Conservation (phyloP, 2,329 filamentous ascomycete genomes). For the Stemphylium lycopersici region DNA sequence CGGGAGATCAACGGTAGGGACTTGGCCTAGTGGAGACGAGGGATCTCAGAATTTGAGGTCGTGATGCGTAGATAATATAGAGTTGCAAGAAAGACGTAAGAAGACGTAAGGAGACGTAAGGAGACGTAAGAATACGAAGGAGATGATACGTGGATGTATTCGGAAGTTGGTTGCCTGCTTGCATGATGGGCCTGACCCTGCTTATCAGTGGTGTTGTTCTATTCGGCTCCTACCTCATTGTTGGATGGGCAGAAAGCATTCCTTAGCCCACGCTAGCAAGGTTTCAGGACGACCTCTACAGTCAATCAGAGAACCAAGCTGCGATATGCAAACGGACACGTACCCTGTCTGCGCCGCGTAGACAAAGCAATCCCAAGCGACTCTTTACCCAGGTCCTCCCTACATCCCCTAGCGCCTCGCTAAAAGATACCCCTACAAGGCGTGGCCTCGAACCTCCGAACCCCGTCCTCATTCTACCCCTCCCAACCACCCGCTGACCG, state of each 20-base stretch:
- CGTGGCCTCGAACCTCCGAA: background rate
- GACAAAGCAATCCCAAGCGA: background rate
- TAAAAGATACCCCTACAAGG: background rate
- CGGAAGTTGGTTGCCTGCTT: background rate
- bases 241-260: no score
- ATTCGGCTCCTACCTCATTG: no score
- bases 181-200: background rate
- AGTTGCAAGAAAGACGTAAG: background rate
- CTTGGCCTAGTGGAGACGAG: background rate
- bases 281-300: no score
- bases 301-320: no score
- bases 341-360: background rate
- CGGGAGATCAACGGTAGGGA: constrained; percentile 8
- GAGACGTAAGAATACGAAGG: background rate
- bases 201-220: no score
- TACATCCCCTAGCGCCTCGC: background rate
- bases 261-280: no score
- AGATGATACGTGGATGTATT: background rate
- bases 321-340: background rate
- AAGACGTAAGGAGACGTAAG: background rate
- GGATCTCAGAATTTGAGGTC: background rate
- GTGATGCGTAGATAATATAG: background rate
- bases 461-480: background rate
- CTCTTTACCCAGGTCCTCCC: background rate
- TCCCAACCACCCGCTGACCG: constrained; percentile 1